Conservation (phyloP, 306 rosid species). For the Prunus salicina region DNA sequence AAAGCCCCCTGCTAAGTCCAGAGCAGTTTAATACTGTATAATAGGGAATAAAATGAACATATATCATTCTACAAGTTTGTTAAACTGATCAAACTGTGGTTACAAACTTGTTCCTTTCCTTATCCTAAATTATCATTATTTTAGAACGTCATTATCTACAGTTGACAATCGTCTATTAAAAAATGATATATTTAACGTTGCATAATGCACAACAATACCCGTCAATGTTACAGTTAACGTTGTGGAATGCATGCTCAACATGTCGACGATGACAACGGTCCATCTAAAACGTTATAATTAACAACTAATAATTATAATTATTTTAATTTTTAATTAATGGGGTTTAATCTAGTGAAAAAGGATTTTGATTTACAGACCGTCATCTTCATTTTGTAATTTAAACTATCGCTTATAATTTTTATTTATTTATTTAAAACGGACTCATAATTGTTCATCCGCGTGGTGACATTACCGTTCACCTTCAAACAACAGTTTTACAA, state of each 20-base stretch:
- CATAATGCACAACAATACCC: too few relatives aligned
- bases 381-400: too few relatives aligned
- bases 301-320: too few relatives aligned
- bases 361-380: accelerated
- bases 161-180: background rate
- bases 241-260: too few relatives aligned
- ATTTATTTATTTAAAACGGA: too few relatives aligned
- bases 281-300: background rate
- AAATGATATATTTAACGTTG: too few relatives aligned
- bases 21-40: background rate
- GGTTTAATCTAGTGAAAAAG: too few relatives aligned
- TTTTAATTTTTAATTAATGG: background rate
- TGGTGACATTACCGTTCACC: background rate
- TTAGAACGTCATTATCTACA: background rate
- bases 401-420: too few relatives aligned
- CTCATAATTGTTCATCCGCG: background rate
- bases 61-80: background rate
- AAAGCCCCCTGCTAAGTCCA: background rate
- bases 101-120: background rate
- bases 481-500: background rate
- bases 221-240: too few relatives aligned
- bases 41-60: background rate
- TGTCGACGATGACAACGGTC: too few relatives aligned
- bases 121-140: too few relatives aligned
- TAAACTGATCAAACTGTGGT: background rate